Conservation (phyloP, 208 protist species). For the Novymonas esmeraldas region DNA sequence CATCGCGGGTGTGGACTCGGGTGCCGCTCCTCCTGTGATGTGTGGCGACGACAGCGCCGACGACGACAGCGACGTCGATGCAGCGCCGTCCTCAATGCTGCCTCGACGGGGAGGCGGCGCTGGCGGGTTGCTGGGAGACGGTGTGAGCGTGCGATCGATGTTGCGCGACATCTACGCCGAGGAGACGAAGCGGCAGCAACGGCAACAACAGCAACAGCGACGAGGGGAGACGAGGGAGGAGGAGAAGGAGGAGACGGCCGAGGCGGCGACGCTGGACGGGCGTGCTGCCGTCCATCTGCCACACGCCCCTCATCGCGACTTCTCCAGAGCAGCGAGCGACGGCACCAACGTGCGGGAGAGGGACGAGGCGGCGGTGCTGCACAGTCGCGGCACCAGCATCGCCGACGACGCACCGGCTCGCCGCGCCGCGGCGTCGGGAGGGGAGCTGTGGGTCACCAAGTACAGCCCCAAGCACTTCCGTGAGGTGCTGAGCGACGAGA, state of each 20-base stretch:
- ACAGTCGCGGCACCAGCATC: background rate
- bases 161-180: conserved; percentile 24
- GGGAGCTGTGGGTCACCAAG: conserved; percentile 74
- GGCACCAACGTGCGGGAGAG: background rate
- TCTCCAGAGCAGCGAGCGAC: background rate
- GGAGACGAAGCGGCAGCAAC: conserved; percentile 5
- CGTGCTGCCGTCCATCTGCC: too few relatives aligned
- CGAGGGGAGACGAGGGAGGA: background rate
- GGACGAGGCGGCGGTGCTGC: background rate
- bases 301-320: too few relatives aligned
- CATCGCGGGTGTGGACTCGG: background rate
- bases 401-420: background rate
- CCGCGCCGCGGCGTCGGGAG: background rate
- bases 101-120: background rate
- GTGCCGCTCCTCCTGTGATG: background rate
- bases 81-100: background rate
- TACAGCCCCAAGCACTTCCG: conserved; percentile 74
- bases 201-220: background rate
- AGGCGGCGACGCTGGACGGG: background rate
- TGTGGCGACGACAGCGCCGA: background rate
- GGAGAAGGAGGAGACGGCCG: background rate
- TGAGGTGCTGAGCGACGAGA: conserved; percentile 86
- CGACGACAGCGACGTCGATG: background rate
- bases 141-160: conserved; percentile 15
- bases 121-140: conserved; percentile 20